Conservation (phyloP, 2,329 filamentous ascomycete species). For the Sphaerulina vaccinii region DNA sequence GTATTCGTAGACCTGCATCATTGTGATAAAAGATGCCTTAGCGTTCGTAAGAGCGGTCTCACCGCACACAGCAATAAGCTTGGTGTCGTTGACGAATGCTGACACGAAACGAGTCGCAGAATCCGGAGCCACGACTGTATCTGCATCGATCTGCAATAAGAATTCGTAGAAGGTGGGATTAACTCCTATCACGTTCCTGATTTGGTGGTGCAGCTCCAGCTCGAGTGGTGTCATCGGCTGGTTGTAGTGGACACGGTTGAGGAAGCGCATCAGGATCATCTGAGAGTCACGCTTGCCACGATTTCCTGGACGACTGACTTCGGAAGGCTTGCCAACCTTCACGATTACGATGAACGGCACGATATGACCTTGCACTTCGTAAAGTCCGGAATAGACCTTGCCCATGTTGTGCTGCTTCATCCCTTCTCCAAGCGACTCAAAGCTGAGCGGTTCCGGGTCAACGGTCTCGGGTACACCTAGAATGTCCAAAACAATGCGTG, state of each 20-base stretch:
- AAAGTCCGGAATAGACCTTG: constrained; percentile 95
- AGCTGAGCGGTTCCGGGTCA: constrained; percentile 93
- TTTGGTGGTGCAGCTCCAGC: constrained; percentile 97
- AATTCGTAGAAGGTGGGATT: constrained; percentile 99
- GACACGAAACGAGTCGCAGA: constrained; percentile 90
- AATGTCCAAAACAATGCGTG: constrained; percentile 94
- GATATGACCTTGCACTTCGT: constrained; percentile 96
- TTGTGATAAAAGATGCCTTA: constrained; percentile 89
- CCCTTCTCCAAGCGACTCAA: constrained; percentile 93
- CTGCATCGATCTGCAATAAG: constrained; percentile 92
- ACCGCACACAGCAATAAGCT: constrained; percentile 90
- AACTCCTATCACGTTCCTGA: constrained; percentile 96
- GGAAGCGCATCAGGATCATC: constrained; percentile 97
- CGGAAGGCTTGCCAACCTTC: constrained; percentile 86
- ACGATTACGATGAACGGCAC: constrained; percentile 96
- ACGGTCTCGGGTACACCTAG: constrained; percentile 90
- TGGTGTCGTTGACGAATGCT: constrained; percentile 85
- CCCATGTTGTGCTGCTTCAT: constrained; percentile 99
- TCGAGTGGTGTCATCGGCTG: constrained; percentile 93
- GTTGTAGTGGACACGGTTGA: constrained; percentile 98
- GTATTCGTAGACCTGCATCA: constrained; percentile 99
- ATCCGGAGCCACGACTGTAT: constrained; percentile 88
- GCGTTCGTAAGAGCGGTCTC: constrained; percentile 92
- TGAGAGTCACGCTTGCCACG: constrained; percentile 99
- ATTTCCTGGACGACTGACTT: constrained; percentile 77